These are phyloP conservation scores for Coffea humblotiana DNA, from an alignment of 305 asterid species.

Conservation along the genomic window DNA sequence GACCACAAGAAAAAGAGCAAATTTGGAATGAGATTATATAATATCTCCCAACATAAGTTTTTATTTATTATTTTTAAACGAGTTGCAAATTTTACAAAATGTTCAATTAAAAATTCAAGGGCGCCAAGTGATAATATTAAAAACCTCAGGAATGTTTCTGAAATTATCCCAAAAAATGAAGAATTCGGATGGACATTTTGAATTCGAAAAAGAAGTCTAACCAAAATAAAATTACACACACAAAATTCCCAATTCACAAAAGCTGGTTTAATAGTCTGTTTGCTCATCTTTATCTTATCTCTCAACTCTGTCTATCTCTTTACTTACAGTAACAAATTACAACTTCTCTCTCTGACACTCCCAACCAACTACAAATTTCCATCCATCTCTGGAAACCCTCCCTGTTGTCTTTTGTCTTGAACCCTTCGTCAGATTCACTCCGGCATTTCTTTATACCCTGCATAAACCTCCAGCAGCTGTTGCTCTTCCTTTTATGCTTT, in stretches of 20 bases:
- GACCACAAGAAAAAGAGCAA: no score
- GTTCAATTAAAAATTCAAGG: no score
- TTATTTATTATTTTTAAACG: no score
- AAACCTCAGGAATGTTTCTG: no score
- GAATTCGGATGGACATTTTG: conserved; percentile 6
- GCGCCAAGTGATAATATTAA: no score
- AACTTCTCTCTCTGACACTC: not conserved
- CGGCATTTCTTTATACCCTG: not conserved
- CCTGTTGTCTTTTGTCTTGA: not conserved
- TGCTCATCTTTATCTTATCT: not conserved
- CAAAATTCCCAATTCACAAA: not conserved
- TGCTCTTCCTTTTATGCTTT: not conserved
- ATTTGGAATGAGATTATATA: no score
- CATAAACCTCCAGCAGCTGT: no score
- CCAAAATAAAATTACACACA: not conserved
- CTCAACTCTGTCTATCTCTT: not conserved
- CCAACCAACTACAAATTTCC: not conserved
- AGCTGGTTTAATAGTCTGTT: not conserved
- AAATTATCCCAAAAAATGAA: not conserved
- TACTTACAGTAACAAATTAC: not conserved
- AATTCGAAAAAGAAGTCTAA: conserved; percentile 6
- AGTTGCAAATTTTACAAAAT: no score
- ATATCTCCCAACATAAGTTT: no score
- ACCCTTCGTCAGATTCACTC: not conserved
- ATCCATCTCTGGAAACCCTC: not conserved